Evolutionary conservation across 2,329 filamentous ascomycete species (phyloP), one percentile per base, ranked within the genome.

Genomic region (Xylariaceae sp.): DNA sequence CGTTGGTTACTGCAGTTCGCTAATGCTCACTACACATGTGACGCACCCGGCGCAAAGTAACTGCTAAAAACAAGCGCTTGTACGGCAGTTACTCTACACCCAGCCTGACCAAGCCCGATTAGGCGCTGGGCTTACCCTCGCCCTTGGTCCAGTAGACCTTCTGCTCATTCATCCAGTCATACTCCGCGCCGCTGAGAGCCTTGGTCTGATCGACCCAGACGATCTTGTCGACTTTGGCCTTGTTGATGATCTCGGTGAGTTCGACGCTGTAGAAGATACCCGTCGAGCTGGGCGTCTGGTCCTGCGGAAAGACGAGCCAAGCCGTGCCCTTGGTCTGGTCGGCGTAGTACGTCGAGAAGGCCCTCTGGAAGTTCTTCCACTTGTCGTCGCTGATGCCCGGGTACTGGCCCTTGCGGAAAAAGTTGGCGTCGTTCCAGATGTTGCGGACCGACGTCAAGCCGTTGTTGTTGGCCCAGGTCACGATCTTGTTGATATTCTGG

Each of bases 251-350:
- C 9, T 29, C 28, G 14, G 28, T 14, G 28, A 31, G 28, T 12
- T 31, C 28, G 28, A 31, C 28, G 28, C 28, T 31, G 28, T 31
- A 31, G 28, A 17, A 45, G 41, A 45, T 31, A 6, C 41, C 41
- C 5, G 24, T n/a, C 16, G 41, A 14, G 19, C 23, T 5, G 24
- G 41, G 41, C 28, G 41, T 45, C 2, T 11, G 2, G 24, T 31
- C 28, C 14, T 45, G 41, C n/a, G 41, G 41, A 24, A 45, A 45
- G 41, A 45, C 17, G 3, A 45, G 41, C 24, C 28, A 45, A 21
- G 41, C 41, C 24, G 41, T 45, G 7, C 41, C 41, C 41, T 45
- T 45, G 24, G 41, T 45, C 41, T 45, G 41, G 26, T 31, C 26
- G 24, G 41, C 41, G 26, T 45, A 45, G 16, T 45, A 45, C 24